Evolutionary conservation across 2,329 filamentous ascomycete genomes (phyloP), one percentile per base, ranked within the genome.

Genomic region (Colletotrichum neosansevieriae): DNA sequence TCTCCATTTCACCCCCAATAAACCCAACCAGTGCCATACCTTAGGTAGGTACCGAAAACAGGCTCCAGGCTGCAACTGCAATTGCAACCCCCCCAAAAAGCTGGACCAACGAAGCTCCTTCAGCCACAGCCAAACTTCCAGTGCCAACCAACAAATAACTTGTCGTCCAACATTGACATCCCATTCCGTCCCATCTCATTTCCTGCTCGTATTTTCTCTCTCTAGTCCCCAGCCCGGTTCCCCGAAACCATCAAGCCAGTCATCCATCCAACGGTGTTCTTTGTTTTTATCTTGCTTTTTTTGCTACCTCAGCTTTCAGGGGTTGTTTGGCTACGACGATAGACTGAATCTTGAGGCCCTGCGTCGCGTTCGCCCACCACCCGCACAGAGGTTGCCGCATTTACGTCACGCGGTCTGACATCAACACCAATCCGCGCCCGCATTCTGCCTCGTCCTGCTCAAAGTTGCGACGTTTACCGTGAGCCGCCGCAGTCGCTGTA

Each of bases 111-210:
- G 24, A 15, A n/a, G 24, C 49, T 34, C 4, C 49, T n/a, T 24
- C 49, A 51, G 36, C 49, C 29, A 29, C 49, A 32, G n/a, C 24
- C 24, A 53, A 32, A 11, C 29, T 32, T 24, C 24, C 29, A 34
- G 34, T 11, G 49, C 49, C 15, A 54, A 40, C 56, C 42, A 49
- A 60, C 45, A 49, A 60, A 32, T 42, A 60, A 60, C 29, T 7
- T 9, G 6, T 38, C 34, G 11, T 36, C 40, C n/a, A 60, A 40
- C 58, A 60, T 17, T 40, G 40, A 60, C 44, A 50, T 42, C 45
- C 36, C 58, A 24, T 36, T 34, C 24, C 58, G 38, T 62, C 58
- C 49, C 58, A 45, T 62, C 58, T 53, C 49, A 34, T 62, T 19
- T 62, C 36, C 58, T 53, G 47, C 49, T 62, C 32, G n/a, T 45